These are phyloP conservation scores for Fonsecaea pedrosoi DNA, from an alignment of 2,329 filamentous ascomycete genomes.

Conservation along the genomic window DNA sequence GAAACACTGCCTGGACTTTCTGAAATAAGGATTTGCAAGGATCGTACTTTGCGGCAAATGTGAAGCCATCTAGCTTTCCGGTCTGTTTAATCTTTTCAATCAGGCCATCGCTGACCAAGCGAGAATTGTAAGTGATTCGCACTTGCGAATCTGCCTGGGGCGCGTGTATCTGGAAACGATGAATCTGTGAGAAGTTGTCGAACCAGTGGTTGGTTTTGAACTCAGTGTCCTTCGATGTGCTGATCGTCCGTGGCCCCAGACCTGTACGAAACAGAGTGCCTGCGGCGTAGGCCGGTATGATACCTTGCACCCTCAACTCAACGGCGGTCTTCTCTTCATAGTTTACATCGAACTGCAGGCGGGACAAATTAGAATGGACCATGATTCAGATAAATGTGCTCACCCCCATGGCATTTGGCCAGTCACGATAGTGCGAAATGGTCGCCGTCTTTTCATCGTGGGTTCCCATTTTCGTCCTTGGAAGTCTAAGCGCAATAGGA, in stretches of 20 bases:
- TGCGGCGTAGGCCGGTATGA: slow-evolving; percentile 73
- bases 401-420: slow-evolving; percentile 61
- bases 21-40: slow-evolving; percentile 76
- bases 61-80: slow-evolving; percentile 63
- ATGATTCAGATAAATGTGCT: slow-evolving; percentile 37
- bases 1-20: slow-evolving; percentile 71
- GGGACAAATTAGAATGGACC: slow-evolving; percentile 13
- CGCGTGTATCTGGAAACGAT: slow-evolving; percentile 73
- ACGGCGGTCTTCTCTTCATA: slow-evolving; percentile 71
- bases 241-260: slow-evolving; percentile 68
- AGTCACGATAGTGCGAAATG: slow-evolving; percentile 49
- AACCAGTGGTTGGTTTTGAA: slow-evolving; percentile 78
- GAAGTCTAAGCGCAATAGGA: not conserved
- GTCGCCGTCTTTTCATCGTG: not conserved
- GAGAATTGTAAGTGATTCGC: slow-evolving; percentile 73
- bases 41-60: slow-evolving; percentile 75
- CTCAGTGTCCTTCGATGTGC: slow-evolving; percentile 64
- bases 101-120: slow-evolving; percentile 69
- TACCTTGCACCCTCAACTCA: slow-evolving; percentile 67
- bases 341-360: slow-evolving; percentile 68
- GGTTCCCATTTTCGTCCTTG: slow-evolving; percentile 7
- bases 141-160: slow-evolving; percentile 44
- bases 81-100: slow-evolving; percentile 66
- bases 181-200: slow-evolving; percentile 70
- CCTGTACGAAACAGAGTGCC: slow-evolving; percentile 78